Percentiles rank a stretch among this genome's conserved stretches.
Conservation (phyloP, 2,329 filamentous ascomycete species). For the Hypoxylon rubiginosum region DNA sequence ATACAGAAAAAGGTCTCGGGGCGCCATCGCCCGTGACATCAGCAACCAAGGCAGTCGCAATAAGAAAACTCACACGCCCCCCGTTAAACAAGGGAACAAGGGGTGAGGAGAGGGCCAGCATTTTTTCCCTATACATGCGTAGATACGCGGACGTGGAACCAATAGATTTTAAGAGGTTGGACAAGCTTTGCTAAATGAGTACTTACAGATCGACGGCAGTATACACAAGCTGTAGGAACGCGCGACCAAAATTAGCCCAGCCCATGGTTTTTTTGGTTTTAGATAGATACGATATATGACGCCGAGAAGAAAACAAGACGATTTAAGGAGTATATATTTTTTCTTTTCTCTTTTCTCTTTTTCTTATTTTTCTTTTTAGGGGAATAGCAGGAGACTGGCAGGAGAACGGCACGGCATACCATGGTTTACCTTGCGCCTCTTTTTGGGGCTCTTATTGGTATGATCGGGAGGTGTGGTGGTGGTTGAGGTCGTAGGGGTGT, state of each 20-base stretch:
- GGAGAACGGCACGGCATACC: conserved; percentile 68
- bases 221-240: conserved; percentile 81
- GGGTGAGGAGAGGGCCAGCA: conserved; percentile 30
- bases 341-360: not conserved
- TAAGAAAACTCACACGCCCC: conserved; percentile 19
- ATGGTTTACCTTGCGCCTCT: conserved; percentile 90
- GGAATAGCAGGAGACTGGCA: conserved; percentile 42
- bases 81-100: conserved; percentile 39
- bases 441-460: conserved; percentile 74
- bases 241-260: conserved; percentile 56
- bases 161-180: conserved; percentile 47
- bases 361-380: conserved; percentile 18
- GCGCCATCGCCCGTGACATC: conserved; percentile 40
- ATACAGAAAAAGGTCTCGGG: conserved; percentile 38
- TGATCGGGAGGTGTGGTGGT: conserved; percentile 51
- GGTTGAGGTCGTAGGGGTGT: conserved; percentile 48
- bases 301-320: conserved; percentile 31
- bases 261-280: conserved; percentile 10
- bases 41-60: conserved; percentile 39
- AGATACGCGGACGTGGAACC: conserved; percentile 50
- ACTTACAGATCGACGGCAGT: conserved; percentile 92
- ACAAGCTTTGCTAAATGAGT: conserved; percentile 47
- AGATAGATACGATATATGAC: conserved; percentile 45
- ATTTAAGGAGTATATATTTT: conserved; percentile 40
- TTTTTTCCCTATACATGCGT: conserved; percentile 33